Evolutionary conservation across 1,284 basidiomycete genomes (phyloP).

Genomic region (Sporisorium graminicola): DNA sequence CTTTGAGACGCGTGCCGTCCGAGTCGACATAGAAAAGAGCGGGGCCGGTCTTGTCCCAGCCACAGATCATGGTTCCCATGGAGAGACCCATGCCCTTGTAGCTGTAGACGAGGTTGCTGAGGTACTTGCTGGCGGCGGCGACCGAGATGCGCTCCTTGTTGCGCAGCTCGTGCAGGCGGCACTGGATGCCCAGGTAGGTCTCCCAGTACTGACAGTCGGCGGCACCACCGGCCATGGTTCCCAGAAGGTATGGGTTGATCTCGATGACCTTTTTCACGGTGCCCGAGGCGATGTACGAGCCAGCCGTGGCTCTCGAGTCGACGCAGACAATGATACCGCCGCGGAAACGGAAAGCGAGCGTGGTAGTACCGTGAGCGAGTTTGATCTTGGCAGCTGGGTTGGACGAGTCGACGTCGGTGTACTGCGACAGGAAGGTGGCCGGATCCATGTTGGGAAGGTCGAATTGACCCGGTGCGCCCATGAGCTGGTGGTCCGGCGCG

Average conservation of each 20-base stretch:
- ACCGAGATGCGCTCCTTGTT: slow-evolving; percentile 98
- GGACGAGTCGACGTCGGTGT: slow-evolving; percentile 69
- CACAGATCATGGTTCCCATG: slow-evolving; percentile 99
- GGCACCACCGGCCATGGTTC: slow-evolving; percentile 99
- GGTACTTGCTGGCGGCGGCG: slow-evolving; percentile 96
- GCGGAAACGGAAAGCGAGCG: slow-evolving; percentile 94
- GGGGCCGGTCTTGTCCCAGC: slow-evolving; percentile 99
- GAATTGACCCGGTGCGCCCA: slow-evolving; percentile 51
- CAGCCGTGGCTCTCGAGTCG: slow-evolving; percentile 96
- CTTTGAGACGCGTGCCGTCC: slow-evolving; percentile 93
- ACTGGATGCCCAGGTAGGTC: slow-evolving; percentile 98
- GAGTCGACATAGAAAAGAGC: slow-evolving; percentile 98
- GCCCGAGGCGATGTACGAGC: slow-evolving; percentile 87
- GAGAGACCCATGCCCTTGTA: slow-evolving; percentile 99
- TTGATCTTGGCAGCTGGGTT: slow-evolving; percentile 78
- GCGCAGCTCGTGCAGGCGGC: slow-evolving; percentile 94
- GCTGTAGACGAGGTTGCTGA: slow-evolving; percentile 95
- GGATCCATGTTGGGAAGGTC: slow-evolving; percentile 61
- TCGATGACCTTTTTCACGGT: slow-evolving; percentile 82
- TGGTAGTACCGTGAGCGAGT: slow-evolving; percentile 98
- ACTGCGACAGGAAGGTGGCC: slow-evolving; percentile 64
- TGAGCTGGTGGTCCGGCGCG: slow-evolving; percentile 22
- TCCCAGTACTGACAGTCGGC: slow-evolving; percentile 70
- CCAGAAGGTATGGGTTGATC: slow-evolving; percentile 97
- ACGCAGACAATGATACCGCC: slow-evolving; percentile 98